Percentiles rank a stretch among this genome's conserved stretches.
Conservation (phyloP, 2,329 filamentous ascomycete genomes). For the Dothiorella sarmentorum region DNA sequence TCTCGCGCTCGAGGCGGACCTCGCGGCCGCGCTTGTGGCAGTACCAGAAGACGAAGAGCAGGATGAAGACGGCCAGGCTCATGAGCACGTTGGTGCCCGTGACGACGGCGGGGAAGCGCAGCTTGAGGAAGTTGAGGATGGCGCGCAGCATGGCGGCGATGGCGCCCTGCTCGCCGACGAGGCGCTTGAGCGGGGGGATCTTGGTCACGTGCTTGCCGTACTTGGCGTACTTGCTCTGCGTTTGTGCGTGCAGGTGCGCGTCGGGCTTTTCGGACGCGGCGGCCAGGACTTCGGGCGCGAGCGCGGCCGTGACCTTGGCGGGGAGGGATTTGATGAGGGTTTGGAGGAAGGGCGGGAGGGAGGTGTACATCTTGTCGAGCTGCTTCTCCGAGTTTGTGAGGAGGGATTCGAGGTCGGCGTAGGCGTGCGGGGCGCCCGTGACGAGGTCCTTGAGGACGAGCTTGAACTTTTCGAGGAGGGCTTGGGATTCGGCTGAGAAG, state of each 20-base stretch:
- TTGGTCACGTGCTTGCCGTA: conserved; percentile 61
- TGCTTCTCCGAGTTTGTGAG: conserved; percentile 62
- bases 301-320: conserved; percentile 69
- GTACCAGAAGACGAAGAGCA: conserved; percentile 96
- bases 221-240: conserved; percentile 21
- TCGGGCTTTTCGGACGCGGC: conserved; percentile 67
- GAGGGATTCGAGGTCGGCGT: conserved; percentile 76
- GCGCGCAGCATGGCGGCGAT: conserved; percentile 79
- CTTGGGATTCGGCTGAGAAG: conserved; percentile 77
- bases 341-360: conserved; percentile 74
- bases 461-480: conserved; percentile 79
- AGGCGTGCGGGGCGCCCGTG: conserved; percentile 89
- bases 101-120: conserved; percentile 84
- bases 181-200: conserved; percentile 69
- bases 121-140: conserved; percentile 85
- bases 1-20: conserved; percentile 67
- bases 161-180: conserved; percentile 83
- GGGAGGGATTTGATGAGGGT: conserved; percentile 83
- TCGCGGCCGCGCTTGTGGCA: conserved; percentile 94
- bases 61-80: conserved; percentile 81
- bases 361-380: conserved; percentile 60
- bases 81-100: conserved; percentile 83
- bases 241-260: conserved; percentile 24
- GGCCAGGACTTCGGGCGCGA: conserved; percentile 80
- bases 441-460: conserved; percentile 87